phyloP scores from a whole-genome alignment of 306 rosid species.

The Vachellia collinsii region DNA sequence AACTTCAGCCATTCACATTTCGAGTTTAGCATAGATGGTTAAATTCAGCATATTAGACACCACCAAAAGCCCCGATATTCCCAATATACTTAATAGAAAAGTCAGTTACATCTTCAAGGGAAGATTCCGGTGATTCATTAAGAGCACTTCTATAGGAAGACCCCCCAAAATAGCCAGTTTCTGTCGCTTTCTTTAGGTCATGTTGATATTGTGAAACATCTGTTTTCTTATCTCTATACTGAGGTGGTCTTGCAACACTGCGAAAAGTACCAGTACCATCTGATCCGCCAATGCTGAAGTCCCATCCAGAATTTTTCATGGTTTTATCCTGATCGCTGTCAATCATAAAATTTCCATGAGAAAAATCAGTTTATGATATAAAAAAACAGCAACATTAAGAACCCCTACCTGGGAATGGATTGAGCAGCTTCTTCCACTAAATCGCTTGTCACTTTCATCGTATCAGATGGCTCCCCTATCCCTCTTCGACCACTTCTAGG shows the following conservation, averaged over 20 bases:
- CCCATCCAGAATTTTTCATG: slow-evolving; percentile 12
- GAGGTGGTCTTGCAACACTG: neutral
- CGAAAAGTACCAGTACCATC: slow-evolving; percentile 1
- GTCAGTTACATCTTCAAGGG: slow-evolving; percentile 27
- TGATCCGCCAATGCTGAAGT: slow-evolving; percentile 29
- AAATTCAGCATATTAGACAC: neutral
- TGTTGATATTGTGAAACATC: neutral
- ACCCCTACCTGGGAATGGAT: neutral
- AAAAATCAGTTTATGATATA: neutral
- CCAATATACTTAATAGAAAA: neutral
- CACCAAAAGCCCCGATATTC: neutral
- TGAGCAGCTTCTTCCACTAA: slow-evolving; percentile 5
- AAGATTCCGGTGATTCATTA: neutral
- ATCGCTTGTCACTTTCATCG: neutral
- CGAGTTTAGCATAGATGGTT: neutral
- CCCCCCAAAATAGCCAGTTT: neutral
- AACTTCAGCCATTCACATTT: neutral
- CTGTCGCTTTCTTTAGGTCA: neutral
- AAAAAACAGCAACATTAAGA: neutral
- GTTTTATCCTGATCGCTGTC: slow-evolving; percentile 18
- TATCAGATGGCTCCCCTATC: slow-evolving; percentile 11
- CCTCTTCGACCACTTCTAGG: slow-evolving; percentile 18
- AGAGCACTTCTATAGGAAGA: slow-evolving; percentile 10
- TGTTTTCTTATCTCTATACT: slow-evolving; percentile 14
- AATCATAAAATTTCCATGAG: neutral